Percentiles rank a stretch among this genome's conserved stretches.
Conservation (phyloP, 306 rosid genomes). For the Vachellia pachyceras region DNA sequence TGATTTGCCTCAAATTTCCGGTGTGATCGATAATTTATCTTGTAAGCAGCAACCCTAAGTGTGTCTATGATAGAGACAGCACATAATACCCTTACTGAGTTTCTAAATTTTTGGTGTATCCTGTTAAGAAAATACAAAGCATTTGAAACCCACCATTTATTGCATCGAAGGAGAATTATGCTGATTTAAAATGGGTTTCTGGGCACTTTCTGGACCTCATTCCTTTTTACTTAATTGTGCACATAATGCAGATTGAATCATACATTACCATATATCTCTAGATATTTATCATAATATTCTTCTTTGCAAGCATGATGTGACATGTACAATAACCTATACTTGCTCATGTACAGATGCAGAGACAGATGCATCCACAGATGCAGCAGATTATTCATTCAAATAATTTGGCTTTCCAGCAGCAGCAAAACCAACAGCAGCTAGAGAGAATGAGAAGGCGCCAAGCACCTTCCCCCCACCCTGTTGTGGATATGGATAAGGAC, state of each 20-base stretch:
- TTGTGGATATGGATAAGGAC: constrained; percentile 72
- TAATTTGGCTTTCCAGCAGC: constrained; percentile 50
- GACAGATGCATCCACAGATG: constrained; percentile 82
- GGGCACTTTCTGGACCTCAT: background rate
- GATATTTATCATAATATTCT: constrained; percentile 12
- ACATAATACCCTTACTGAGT: background rate
- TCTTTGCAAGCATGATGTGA: constrained; percentile 12
- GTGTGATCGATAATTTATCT: background rate
- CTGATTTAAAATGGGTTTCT: background rate
- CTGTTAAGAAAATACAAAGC: background rate
- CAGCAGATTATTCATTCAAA: constrained; percentile 67
- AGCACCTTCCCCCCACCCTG: constrained; percentile 62
- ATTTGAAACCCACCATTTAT: constrained; percentile 7
- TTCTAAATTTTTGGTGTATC: constrained; percentile 6
- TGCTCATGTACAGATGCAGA: constrained; percentile 53
- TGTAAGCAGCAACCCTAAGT: background rate
- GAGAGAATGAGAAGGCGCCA: constrained; percentile 69
- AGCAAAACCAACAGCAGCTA: too few relatives aligned
- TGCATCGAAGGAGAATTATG: constrained; percentile 22
- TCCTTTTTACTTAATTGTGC: constrained; percentile 9
- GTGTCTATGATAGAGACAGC: background rate
- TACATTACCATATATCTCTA: constrained; percentile 4
- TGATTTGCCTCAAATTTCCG: background rate
- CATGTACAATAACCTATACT: constrained; percentile 13
- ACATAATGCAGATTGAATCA: constrained; percentile 8